Evolutionary conservation across 176 grass and related monocot genomes (phyloP).

Genomic region (Paspalum vaginatum): DNA sequence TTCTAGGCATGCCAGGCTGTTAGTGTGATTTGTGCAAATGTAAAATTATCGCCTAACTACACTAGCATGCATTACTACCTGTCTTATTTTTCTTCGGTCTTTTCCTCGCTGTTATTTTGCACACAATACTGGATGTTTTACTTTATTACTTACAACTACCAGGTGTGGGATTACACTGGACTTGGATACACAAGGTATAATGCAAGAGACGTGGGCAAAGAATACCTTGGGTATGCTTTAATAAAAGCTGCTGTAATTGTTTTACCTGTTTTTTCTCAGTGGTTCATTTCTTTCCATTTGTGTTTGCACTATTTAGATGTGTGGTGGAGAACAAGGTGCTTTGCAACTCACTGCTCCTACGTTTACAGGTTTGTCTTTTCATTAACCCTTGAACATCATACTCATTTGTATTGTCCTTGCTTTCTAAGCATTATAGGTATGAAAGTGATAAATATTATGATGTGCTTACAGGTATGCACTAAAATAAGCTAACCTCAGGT

Average conservation of each 20-base stretch:
- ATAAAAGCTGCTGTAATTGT: neutral
- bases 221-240: conserved; percentile 83
- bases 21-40: neutral
- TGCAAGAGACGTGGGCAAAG: conserved; percentile 88
- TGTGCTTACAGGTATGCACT: neutral
- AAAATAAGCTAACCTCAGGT: neutral
- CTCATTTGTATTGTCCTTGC: neutral
- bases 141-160: conserved; percentile 23
- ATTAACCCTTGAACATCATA: neutral
- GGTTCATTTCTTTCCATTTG: conserved; percentile 14
- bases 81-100: neutral
- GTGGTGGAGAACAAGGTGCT: conserved; percentile 99
- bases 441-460: conserved; percentile 2
- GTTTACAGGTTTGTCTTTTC: conserved; percentile 67
- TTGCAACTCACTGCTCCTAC: conserved; percentile 80
- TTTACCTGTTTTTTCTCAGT: conserved; percentile 4
- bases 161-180: conserved; percentile 99
- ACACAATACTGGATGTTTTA: neutral
- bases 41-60: neutral
- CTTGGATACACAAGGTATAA: conserved; percentile 89
- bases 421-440: neutral
- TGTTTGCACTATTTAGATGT: conserved; percentile 58
- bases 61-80: conserved; percentile 4
- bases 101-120: conserved; percentile 16
- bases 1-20: neutral